phyloP scores from a whole-genome alignment of 345 rosid genomes.

The Eucalyptus pauciflora region DNA sequence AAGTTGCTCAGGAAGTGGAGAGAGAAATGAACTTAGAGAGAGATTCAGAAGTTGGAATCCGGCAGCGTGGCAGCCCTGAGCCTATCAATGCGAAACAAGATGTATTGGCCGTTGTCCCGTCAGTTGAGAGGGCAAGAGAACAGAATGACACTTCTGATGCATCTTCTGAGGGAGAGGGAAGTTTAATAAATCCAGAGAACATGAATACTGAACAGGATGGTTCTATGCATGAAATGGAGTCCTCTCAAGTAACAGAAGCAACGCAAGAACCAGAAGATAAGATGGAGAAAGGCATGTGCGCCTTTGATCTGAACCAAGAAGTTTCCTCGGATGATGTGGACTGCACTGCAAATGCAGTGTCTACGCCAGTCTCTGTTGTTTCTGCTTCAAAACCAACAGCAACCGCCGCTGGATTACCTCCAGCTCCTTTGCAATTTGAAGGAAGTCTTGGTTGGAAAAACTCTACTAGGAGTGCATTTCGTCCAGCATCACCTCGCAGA shows the following conservation, averaged over 20 bases:
- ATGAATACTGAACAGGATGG: conserved; percentile 19
- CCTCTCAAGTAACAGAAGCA: conserved; percentile 42
- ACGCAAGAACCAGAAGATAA: conserved; percentile 40
- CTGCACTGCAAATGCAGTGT: conserved; percentile 17
- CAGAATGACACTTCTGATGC: conserved; percentile 30
- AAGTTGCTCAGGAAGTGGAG: conserved; percentile 89
- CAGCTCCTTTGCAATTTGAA: conserved; percentile 52
- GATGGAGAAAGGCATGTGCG: conserved; percentile 45
- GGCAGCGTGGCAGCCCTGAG: conserved; percentile 32
- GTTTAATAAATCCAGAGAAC: conserved; percentile 7
- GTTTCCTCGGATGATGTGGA: conserved; percentile 69
- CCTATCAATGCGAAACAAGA: conserved; percentile 22
- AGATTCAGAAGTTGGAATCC: conserved; percentile 25
- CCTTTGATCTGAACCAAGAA: conserved; percentile 83
- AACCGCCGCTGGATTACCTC: conserved; percentile 42
- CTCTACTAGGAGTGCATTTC: conserved; percentile 67
- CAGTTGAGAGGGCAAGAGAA: conserved; percentile 27
- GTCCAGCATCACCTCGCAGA: conserved; percentile 52
- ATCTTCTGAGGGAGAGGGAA: conserved; percentile 14
- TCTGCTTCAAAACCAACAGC: conserved; percentile 45
- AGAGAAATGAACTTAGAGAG: conserved; percentile 66
- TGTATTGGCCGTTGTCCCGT: conserved; percentile 3
- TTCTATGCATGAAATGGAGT: conserved; percentile 33
- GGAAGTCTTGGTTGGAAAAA: conserved; percentile 73
- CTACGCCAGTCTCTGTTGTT: conserved; percentile 39